These are phyloP conservation scores for Pleoardoris graminearum DNA, from an alignment of 2,329 filamentous ascomycete species.

Conservation along the genomic window DNA sequence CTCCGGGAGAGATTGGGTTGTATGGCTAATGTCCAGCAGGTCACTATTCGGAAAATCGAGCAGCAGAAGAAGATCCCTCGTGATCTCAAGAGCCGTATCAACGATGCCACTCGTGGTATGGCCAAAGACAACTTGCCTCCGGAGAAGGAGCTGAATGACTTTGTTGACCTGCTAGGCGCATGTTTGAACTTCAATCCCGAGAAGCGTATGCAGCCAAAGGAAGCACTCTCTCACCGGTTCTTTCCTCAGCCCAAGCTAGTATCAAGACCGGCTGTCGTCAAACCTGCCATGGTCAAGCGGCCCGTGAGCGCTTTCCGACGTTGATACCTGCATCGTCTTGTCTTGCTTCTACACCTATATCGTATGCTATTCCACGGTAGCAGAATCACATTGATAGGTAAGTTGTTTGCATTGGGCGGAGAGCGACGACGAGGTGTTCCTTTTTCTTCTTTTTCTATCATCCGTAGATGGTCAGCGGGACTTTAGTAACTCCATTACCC, in stretches of 20 bases:
- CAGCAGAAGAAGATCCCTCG: slow-evolving; percentile 62
- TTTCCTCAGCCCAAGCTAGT: slow-evolving; percentile 56
- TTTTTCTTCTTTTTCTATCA: not conserved
- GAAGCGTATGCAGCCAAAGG: slow-evolving; percentile 82
- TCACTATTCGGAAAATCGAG: slow-evolving; percentile 67
- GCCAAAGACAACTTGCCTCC: slow-evolving; percentile 62
- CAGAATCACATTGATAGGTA: not conserved
- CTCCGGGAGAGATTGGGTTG: not conserved
- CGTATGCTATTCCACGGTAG: not conserved
- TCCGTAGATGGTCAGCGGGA: not conserved
- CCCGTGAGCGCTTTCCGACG: not conserved
- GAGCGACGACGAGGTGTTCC: not conserved
- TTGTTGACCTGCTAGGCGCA: slow-evolving; percentile 84
- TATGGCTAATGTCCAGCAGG: slow-evolving; percentile 51
- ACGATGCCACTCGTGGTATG: slow-evolving; percentile 72
- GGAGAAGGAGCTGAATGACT: slow-evolving; percentile 75
- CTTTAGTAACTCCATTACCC: too few species aligned
- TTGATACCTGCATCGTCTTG: not conserved
- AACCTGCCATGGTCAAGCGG: slow-evolving; percentile 24
- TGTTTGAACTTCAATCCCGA: slow-evolving; percentile 90
- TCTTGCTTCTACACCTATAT: not conserved
- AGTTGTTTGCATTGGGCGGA: not conserved
- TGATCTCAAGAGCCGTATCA: slow-evolving; percentile 79
- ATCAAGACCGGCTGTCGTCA: slow-evolving; percentile 29
- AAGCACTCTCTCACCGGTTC: slow-evolving; percentile 89